Percentiles rank a stretch among this genome's conserved stretches.
Conservation (phyloP, 306 rosid genomes). For the Potentilla sterilis region DNA sequence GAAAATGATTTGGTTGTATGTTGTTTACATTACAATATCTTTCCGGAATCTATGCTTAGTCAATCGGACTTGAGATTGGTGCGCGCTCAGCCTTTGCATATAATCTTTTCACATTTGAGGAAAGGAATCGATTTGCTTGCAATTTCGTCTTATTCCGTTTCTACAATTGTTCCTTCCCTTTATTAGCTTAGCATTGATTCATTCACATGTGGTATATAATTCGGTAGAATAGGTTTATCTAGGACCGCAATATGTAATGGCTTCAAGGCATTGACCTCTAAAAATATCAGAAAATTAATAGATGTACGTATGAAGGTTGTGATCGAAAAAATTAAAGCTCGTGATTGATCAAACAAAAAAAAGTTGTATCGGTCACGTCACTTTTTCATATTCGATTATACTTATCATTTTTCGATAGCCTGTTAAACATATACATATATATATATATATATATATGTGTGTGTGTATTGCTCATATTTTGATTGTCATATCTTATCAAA, state of each 20-base stretch:
- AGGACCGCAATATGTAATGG: not conserved
- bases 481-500: not conserved
- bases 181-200: not conserved
- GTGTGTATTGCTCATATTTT: no score
- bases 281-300: not conserved
- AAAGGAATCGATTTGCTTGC: not conserved
- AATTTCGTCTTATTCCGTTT: not conserved
- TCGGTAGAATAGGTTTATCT: not conserved
- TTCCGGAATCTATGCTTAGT: not conserved
- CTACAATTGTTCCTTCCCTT: not conserved
- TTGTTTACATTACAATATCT: not conserved
- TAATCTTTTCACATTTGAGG: not conserved
- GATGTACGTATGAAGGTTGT: no score
- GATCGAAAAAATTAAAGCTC: not conserved
- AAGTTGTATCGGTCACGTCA: no score
- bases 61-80: not conserved
- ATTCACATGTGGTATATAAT: slow-evolving; percentile 4
- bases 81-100: not conserved
- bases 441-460: no score
- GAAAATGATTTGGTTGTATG: not conserved
- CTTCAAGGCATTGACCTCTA: not conserved
- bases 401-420: not conserved
- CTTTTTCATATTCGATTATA: no score
- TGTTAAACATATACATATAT: not conserved
- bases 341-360: not conserved